Base-by-base conservation (phyloP, 1,284 basidiomycete species). In the Cystobasidium slooffiae region DNA sequence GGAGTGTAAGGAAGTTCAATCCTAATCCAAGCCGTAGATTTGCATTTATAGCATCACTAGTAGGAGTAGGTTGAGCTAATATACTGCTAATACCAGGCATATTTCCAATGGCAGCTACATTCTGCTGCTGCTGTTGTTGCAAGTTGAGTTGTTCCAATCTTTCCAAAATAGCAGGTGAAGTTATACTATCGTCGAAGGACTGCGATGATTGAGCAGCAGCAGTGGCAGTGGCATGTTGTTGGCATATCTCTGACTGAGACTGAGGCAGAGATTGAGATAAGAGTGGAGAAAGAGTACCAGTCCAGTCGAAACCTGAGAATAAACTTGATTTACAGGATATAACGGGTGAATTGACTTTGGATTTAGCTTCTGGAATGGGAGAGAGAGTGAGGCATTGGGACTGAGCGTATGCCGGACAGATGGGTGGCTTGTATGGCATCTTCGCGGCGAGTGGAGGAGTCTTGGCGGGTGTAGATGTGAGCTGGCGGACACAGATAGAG, bases 371-470 rank as follows among this genome's bases (percentile, higher is more conserved):
- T 24, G 58, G 59, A n/a, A 72, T 72, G 39, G 68, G 58, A 16
- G 68, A 58, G 6, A 72, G 61, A 43, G 68, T 72, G 20, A 72
- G 61, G n/a, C 31, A 62, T 41, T 72, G 68, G 2, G 68, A 31
- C n/a, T 55, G 52, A 10, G 52, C 61, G 61, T 52, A 72, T 18
- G 68, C 68, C 6, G 68, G 68, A 47, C 68, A 72, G 20, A 72
- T 31, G 22, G 68, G 68, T 31, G 59, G 59, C 46, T 64, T 62
- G 61, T 55, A 37, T 14, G 68, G 68, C 68, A 72, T 72, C 37
- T 51, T 53, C 14, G 14, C 18, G 55, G 24, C 18, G 55, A 8
- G 14, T 56, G 55, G 24, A 37, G 24, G 24, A 20, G 24, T 31
- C 31, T 31, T 31, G 31, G 31, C 31, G 31, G 31, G n/a, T n/a